Percentiles rank a stretch among this genome's conserved stretches.
These are phyloP conservation scores for Eurotiales sp. DNA, from an alignment of 2,329 filamentous ascomycete genomes.

Conservation along the genomic window DNA sequence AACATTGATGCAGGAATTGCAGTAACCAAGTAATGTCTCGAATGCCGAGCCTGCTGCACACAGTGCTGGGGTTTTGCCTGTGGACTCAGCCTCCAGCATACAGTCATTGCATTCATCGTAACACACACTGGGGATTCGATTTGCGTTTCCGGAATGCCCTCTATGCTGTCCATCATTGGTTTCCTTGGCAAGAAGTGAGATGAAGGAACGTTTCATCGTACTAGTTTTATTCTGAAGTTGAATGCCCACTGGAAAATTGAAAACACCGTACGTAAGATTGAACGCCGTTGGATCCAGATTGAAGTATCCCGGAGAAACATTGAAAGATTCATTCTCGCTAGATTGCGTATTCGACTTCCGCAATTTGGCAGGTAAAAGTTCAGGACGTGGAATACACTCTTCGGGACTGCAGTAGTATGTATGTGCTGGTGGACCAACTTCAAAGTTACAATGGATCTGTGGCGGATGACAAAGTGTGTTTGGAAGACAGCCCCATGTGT, in stretches of 20 bases:
- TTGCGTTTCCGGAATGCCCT: not conserved
- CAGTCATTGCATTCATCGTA: slow-evolving; percentile 53
- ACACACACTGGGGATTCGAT: slow-evolving; percentile 47
- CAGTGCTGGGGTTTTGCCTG: slow-evolving; percentile 43
- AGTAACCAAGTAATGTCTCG: slow-evolving; percentile 2
- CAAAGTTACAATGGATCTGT: slow-evolving; percentile 33
- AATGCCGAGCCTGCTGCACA: slow-evolving; percentile 18
- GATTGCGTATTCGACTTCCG: slow-evolving; percentile 22
- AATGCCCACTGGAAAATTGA: slow-evolving; percentile 36
- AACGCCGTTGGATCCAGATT: slow-evolving; percentile 61
- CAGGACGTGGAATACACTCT: slow-evolving; percentile 35
- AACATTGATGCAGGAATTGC: slow-evolving; percentile 9
- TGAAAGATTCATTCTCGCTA: slow-evolving; percentile 43
- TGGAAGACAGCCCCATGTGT: slow-evolving; percentile 44
- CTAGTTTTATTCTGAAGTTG: not conserved
- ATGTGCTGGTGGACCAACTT: slow-evolving; percentile 34
- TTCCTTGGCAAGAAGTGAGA: too few species aligned
- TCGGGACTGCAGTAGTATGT: slow-evolving; percentile 37
- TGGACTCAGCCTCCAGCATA: slow-evolving; percentile 42
- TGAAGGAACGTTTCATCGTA: not conserved
- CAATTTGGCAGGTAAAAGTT: slow-evolving; percentile 21
- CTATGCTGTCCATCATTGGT: too few species aligned
- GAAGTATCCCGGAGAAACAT: slow-evolving; percentile 56
- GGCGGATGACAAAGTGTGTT: slow-evolving; percentile 40
- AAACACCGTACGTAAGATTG: slow-evolving; percentile 61